These are phyloP conservation scores for Phytophthora sp. DNA, from an alignment of 352 stramenopile genomes.

Conservation along the genomic window DNA sequence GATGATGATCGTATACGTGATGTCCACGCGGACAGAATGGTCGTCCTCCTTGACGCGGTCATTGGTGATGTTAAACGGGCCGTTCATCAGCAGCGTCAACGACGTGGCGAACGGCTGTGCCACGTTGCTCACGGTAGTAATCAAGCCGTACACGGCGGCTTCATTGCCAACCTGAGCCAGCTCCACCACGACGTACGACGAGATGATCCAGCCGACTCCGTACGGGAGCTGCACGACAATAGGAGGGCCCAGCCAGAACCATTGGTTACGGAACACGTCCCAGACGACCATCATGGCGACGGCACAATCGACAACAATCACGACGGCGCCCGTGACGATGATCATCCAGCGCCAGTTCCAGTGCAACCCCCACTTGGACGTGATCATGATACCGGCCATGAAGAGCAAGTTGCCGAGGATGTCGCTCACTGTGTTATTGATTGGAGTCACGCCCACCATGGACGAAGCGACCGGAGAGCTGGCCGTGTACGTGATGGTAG, in stretches of 20 bases:
- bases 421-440: conserved; percentile 34
- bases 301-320: conserved; percentile 26
- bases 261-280: conserved; percentile 40
- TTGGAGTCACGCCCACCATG: conserved; percentile 33
- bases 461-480: conserved; percentile 21
- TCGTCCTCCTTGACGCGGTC: conserved; percentile 30
- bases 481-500: conserved; percentile 31
- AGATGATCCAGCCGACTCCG: conserved; percentile 51
- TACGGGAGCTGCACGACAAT: conserved; percentile 47
- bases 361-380: conserved; percentile 38
- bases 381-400: conserved; percentile 34
- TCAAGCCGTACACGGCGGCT: conserved; percentile 29
- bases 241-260: conserved; percentile 41
- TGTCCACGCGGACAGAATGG: conserved; percentile 18
- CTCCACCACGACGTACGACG: conserved; percentile 31
- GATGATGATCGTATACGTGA: conserved; percentile 38
- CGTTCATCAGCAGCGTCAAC: conserved; percentile 30
- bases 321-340: conserved; percentile 22
- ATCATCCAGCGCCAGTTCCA: conserved; percentile 49
- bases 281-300: conserved; percentile 33
- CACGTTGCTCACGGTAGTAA: conserved; percentile 30
- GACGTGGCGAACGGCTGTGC: conserved; percentile 29
- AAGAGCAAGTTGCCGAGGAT: conserved; percentile 42
- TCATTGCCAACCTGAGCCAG: conserved; percentile 29
- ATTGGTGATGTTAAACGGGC: conserved; percentile 32